These are phyloP conservation scores for Geum urbanum DNA, from an alignment of 306 rosid species.

Conservation along the genomic window DNA sequence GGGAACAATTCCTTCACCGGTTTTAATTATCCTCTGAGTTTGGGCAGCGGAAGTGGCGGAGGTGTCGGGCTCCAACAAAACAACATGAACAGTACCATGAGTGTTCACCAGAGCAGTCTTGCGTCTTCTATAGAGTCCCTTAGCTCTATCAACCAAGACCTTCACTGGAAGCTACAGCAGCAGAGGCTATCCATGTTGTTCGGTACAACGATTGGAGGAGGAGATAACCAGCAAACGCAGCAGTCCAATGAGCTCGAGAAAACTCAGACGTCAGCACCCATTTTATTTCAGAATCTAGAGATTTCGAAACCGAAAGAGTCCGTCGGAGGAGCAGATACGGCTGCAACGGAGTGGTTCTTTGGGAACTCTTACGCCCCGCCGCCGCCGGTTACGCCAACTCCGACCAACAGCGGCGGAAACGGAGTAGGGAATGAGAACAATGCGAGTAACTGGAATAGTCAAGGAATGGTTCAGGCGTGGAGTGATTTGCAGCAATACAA, in stretches of 20 bases:
- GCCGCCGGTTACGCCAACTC: constrained; percentile 43
- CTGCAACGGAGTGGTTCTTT: constrained; percentile 76
- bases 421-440: constrained; percentile 34
- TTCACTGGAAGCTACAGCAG: constrained; percentile 93
- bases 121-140: constrained; percentile 84
- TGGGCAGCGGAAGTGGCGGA: constrained; percentile 21
- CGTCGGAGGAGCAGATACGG: not conserved
- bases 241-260: constrained; percentile 3
- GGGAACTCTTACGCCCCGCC: constrained; percentile 49
- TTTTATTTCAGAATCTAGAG: constrained; percentile 38
- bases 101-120: constrained; percentile 33
- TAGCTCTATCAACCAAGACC: constrained; percentile 89
- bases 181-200: constrained; percentile 68
- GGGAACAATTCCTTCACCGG: constrained; percentile 32
- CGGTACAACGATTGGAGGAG: constrained; percentile 29
- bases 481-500: constrained; percentile 67
- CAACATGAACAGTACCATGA: constrained; percentile 42
- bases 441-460: constrained; percentile 36
- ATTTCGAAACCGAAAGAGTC: constrained; percentile 20
- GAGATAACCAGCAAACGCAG: constrained; percentile 8
- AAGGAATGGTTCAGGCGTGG: constrained; percentile 61
- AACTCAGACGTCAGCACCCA: constrained; percentile 14
- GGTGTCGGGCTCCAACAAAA: constrained; percentile 28
- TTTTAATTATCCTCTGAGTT: constrained; percentile 43
- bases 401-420: constrained; percentile 38